Conservation (phyloP, 345 rosid species). For the Brassica incana region DNA sequence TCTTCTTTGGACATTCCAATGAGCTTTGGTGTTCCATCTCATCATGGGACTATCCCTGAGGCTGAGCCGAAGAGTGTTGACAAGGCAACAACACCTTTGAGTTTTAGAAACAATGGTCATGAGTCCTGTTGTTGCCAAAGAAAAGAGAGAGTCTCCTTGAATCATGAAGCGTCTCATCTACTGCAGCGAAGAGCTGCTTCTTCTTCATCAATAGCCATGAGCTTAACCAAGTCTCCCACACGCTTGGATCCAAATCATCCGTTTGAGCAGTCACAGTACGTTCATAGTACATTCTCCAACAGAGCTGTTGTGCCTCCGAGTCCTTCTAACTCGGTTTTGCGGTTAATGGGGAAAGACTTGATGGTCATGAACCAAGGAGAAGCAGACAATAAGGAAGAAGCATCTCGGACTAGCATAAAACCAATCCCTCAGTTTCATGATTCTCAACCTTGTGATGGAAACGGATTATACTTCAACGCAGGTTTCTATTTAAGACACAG, state of each 20-base stretch:
- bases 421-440: constrained; percentile 43
- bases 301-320: constrained; percentile 53
- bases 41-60: constrained; percentile 27
- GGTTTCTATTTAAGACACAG: constrained; percentile 23
- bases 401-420: constrained; percentile 34
- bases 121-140: constrained; percentile 86
- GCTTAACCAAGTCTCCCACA: constrained; percentile 30
- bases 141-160: constrained; percentile 62
- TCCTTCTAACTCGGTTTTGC: constrained; percentile 73
- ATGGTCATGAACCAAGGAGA: constrained; percentile 91
- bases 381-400: constrained; percentile 37
- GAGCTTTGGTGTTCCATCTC: constrained; percentile 45
- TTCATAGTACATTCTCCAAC: constrained; percentile 24
- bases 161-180: constrained; percentile 60
- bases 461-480: constrained; percentile 29
- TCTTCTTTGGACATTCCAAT: constrained; percentile 40
- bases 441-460: constrained; percentile 25
- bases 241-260: constrained; percentile 37
- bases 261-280: constrained; percentile 38
- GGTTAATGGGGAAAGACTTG: constrained; percentile 97
- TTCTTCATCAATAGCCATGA: constrained; percentile 46
- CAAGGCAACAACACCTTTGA: constrained; percentile 49
- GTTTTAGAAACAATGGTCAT: constrained; percentile 48
- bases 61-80: constrained; percentile 27
- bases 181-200: constrained; percentile 55